Evolutionary conservation across 2,329 filamentous ascomycete species (phyloP).

Genomic region (Tolypocladium guangdongense): DNA sequence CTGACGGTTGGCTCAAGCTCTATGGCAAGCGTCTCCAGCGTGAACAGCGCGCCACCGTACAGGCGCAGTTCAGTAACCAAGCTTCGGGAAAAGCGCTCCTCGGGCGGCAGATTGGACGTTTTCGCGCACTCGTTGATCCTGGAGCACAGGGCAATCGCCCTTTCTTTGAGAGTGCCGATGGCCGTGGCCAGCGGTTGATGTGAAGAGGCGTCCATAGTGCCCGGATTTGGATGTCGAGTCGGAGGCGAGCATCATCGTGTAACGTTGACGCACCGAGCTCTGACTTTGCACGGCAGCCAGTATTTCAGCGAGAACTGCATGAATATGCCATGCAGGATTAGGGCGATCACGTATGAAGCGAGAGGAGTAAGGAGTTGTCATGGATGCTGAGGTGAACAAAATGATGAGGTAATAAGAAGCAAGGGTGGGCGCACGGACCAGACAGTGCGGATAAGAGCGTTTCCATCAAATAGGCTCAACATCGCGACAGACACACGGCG

Average conservation of each 20-base stretch:
- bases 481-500: too few relatives aligned
- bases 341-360: neutral
- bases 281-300: neutral
- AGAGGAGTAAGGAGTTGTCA: neutral
- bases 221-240: neutral
- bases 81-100: neutral
- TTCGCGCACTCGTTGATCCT: neutral
- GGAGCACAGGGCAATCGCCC: neutral
- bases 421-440: neutral
- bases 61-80: conserved; percentile 10
- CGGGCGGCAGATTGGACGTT: neutral
- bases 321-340: neutral
- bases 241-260: neutral
- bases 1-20: conserved; percentile 6
- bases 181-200: neutral
- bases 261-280: neutral
- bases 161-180: neutral
- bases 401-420: neutral
- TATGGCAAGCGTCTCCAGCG: conserved; percentile 11
- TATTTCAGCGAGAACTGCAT: too few relatives aligned
- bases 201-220: neutral
- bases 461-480: neutral
- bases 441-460: neutral
- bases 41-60: conserved; percentile 11
- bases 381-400: too few relatives aligned